Evolutionary conservation across 108 stramenopile species (phyloP).

Genomic region (Epipyxis sp.): DNA sequence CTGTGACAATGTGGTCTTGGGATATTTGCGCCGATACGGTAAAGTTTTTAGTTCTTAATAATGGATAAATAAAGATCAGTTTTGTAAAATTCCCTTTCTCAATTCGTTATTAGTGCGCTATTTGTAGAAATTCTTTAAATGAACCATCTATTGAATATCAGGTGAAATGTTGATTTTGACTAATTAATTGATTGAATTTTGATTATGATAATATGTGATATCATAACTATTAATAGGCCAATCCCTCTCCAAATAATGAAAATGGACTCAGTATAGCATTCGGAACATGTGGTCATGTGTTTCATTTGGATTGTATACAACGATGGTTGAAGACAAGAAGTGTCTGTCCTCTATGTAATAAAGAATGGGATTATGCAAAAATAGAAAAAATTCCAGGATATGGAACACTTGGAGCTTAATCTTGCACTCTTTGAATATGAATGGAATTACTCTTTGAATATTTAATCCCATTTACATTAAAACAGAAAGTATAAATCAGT

Average conservation of each 20-base stretch:
- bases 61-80: too few relatives aligned
- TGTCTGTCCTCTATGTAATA: slow-evolving; percentile 96
- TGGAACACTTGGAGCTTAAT: slow-evolving; percentile 29
- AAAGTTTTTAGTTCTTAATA: too few relatives aligned
- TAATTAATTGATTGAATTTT: too few relatives aligned
- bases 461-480: too few relatives aligned
- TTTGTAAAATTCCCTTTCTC: too few relatives aligned
- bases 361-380: slow-evolving; percentile 99
- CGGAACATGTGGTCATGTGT: slow-evolving; percentile 96
- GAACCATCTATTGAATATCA: slow-evolving; percentile 98
- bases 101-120: too few relatives aligned
- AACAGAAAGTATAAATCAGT: too few relatives aligned
- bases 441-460: too few relatives aligned
- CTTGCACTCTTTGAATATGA: too few relatives aligned
- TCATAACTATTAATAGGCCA: too few relatives aligned
- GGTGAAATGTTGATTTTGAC: too few relatives aligned
- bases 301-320: slow-evolving; percentile 98
- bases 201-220: too few relatives aligned
- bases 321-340: slow-evolving; percentile 93
- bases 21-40: slow-evolving; percentile 98
- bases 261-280: slow-evolving; percentile 96
- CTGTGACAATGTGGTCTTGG: slow-evolving; percentile 98
- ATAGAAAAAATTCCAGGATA: slow-evolving; percentile 74
- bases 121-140: slow-evolving; percentile 97
- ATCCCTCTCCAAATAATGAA: slow-evolving; percentile 91